A percentile compares a stretch with the other conserved stretches of the same genome.
phyloP scores from a whole-genome alignment of 2,329 filamentous ascomycete species.

The Elsinoe fawcettii region DNA sequence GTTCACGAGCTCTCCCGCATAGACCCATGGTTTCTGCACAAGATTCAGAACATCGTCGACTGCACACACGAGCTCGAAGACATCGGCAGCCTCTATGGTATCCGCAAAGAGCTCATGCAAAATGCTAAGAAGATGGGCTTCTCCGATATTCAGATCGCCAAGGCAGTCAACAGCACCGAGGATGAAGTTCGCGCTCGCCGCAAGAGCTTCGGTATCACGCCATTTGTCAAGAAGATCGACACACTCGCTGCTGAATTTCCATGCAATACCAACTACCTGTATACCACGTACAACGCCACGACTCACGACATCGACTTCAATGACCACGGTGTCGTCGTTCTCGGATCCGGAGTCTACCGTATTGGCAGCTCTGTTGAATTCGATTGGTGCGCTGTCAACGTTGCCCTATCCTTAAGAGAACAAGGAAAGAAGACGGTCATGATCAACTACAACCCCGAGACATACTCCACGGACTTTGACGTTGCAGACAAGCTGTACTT shows the following conservation, averaged over 20 bases:
- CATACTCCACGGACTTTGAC: constrained; percentile 76
- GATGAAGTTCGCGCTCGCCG: constrained; percentile 80
- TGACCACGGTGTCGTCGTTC: constrained; percentile 79
- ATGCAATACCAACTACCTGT: constrained; percentile 88
- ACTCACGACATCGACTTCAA: constrained; percentile 91
- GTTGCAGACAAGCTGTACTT: constrained; percentile 90
- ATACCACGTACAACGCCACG: constrained; percentile 95
- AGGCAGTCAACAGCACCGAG: constrained; percentile 76
- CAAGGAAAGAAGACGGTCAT: constrained; percentile 97
- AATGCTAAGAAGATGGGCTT: constrained; percentile 98
- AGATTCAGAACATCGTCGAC: constrained; percentile 94
- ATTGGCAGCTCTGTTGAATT: constrained; percentile 98
- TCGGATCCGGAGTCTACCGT: constrained; percentile 93
- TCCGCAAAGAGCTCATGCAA: constrained; percentile 81
- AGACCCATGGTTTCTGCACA: constrained; percentile 98
- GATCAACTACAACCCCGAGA: constrained; percentile 90
- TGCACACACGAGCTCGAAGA: constrained; percentile 79
- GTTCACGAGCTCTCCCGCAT: constrained; percentile 95
- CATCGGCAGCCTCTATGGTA: constrained; percentile 69
- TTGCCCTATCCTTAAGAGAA: constrained; percentile 69
- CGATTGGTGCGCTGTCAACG: constrained; percentile 94
- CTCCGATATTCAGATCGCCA: constrained; percentile 90
- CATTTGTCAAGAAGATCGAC: constrained; percentile 98
- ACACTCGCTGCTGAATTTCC: constrained; percentile 96
- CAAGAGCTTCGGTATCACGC: constrained; percentile 78